phyloP scores from a whole-genome alignment of 371 early-diverging fungal species.

The Batkoa obscura region DNA sequence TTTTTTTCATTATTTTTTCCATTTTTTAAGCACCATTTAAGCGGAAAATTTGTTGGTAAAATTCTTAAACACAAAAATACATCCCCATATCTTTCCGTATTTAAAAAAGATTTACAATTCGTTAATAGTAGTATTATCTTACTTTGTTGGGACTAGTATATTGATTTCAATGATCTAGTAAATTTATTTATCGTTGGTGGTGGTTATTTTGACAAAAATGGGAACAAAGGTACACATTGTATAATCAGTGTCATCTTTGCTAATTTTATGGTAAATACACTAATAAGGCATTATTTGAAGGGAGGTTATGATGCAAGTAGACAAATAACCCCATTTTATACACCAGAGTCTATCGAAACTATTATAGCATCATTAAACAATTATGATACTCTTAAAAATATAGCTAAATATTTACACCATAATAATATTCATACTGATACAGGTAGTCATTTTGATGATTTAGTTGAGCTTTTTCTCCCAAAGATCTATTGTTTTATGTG shows the following conservation, averaged over 20 bases:
- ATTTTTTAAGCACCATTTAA: no score
- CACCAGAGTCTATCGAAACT: slow-evolving; percentile 3
- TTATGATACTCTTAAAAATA: not conserved
- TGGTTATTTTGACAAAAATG: slow-evolving; percentile 7
- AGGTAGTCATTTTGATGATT: slow-evolving; percentile 4
- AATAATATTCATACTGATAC: slow-evolving; percentile 1
- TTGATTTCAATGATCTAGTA: slow-evolving; percentile 3
- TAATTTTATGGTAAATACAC: not conserved
- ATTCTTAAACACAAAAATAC: no score
- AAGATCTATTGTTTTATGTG: slow-evolving; percentile 3
- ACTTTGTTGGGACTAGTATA: slow-evolving; percentile 6
- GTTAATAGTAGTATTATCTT: not conserved
- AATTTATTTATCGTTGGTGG: not conserved
- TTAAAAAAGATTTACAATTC: not conserved
- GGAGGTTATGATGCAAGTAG: not conserved
- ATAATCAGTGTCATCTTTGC: not conserved
- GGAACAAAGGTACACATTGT: not conserved
- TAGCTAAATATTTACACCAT: not conserved
- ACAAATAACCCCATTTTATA: not conserved
- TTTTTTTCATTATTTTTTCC: no score
- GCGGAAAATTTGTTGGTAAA: no score
- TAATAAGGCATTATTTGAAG: not conserved
- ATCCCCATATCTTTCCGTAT: slow-evolving; percentile 5
- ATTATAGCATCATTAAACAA: not conserved
- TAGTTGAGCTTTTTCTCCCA: not conserved